Percentiles rank a stretch among this genome's conserved stretches.
Evolutionary conservation across 257 asterid genomes (phyloP).

Genomic region (Nicotiana otophora): DNA sequence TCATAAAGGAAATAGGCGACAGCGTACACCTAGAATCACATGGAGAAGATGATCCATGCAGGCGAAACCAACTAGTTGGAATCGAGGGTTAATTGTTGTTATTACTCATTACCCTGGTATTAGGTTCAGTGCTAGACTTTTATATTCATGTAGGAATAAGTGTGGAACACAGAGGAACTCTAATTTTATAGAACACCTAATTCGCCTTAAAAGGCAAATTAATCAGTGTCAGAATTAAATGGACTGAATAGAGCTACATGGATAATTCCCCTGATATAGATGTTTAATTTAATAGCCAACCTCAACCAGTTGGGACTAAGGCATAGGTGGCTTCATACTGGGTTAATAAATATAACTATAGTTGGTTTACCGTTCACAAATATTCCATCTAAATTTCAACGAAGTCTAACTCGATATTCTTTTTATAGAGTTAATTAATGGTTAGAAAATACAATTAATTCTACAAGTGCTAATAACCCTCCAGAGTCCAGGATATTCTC

Average conservation of each 20-base stretch:
- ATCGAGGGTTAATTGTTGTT: not conserved
- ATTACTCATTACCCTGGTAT: not conserved
- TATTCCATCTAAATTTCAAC: not conserved
- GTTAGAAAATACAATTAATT: not conserved
- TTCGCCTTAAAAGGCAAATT: not conserved
- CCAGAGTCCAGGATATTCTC: not conserved
- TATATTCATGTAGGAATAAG: not conserved
- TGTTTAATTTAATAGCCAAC: too few relatives aligned
- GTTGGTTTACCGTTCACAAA: too few relatives aligned
- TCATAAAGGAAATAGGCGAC: not conserved
- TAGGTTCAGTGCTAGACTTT: not conserved
- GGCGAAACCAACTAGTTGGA: not conserved
- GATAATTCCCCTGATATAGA: too few relatives aligned
- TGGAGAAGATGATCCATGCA: not conserved
- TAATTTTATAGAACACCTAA: too few relatives aligned
- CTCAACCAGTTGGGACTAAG: not conserved
- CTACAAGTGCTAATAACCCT: not conserved
- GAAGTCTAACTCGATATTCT: not conserved
- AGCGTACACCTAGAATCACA: not conserved
- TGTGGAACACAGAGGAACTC: not conserved
- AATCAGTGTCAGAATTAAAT: too few relatives aligned
- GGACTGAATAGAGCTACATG: too few relatives aligned
- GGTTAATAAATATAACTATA: not conserved
- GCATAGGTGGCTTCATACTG: not conserved
- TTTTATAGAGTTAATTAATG: not conserved